Base-by-base conservation (phyloP, 768 basidiomycete species). In the Rhizopogon roseolus region DNA sequence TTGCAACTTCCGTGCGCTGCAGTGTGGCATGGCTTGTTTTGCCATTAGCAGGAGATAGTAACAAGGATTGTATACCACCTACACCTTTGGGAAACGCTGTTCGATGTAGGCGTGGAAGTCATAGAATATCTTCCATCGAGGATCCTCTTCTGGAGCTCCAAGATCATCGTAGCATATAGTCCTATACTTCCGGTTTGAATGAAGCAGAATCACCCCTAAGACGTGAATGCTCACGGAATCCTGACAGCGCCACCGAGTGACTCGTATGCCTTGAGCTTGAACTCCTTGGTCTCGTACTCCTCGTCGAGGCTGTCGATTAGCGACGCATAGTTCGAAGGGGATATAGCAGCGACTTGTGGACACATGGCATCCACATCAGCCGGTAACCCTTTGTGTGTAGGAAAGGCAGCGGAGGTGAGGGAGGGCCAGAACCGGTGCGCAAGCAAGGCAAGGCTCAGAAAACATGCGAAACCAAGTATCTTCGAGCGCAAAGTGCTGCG, bases 21-120 rank as follows among this genome's bases (percentile, higher is more conserved):
- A 86, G 72, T 27, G 68, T 70, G 3, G 71, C 52, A 61, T 83
- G 80, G 34, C 81, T 81, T 42, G 7, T 38, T 49, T 19, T 44
- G 6, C 13, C 17, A 16, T 52, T 56, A 37, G 52, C 40, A 28
- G 17, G 16, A 44, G 38, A 29, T n/a, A 36, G 17, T 27, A 11
- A 16, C 11, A 42, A 41, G 4, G 17, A 32, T 13, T 40, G 6
- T 22, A 8, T 41, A 10, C 34, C 4, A 71, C 72, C 48, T 65
- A 88, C 76, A 76, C 80, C 65, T 81, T 74, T 9, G 84, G 81
- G 60, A 88, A 93, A 41, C 86, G 71, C 28, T 65, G 61, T 41
- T 66, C 57, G 22, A 69, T 50, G 51, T 65, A 67, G 2, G 52
- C 55, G 38, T 64, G 69, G 52, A 67, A 50, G 17, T 58, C 50